A percentile compares a stretch with the other conserved stretches of the same genome.
Evolutionary conservation across 73 alveolate genomes (phyloP).

Genomic region (Paramecium octaurelia): DNA sequence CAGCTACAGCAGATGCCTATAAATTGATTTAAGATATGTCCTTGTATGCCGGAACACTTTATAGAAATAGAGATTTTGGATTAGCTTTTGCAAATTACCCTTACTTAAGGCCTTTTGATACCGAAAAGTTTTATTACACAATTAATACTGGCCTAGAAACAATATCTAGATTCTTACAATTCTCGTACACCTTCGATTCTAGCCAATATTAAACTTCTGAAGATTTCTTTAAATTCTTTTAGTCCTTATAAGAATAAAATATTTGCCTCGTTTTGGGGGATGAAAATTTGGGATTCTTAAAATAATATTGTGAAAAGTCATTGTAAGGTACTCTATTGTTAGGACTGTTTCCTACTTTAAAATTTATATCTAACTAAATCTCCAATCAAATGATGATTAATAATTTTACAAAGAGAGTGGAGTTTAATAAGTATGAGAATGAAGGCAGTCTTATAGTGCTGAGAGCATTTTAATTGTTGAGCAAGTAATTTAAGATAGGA

Average conservation of each 20-base stretch:
- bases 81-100: neutral
- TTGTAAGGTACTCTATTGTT: neutral
- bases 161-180: neutral
- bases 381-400: neutral
- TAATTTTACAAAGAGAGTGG: constrained; percentile 32
- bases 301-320: neutral
- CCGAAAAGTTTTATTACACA: neutral
- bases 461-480: neutral
- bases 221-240: neutral
- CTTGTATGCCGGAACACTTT: neutral
- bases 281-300: neutral
- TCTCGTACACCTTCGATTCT: neutral
- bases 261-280: neutral
- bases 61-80: neutral
- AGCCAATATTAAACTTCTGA: neutral
- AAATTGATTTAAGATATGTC: constrained; percentile 32
- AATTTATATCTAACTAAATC: neutral
- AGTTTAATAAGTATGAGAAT: neutral
- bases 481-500: neutral
- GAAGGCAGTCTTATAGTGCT: constrained; percentile 8
- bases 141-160: neutral
- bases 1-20: constrained; percentile 11
- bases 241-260: neutral
- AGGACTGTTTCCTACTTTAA: constrained; percentile 5
- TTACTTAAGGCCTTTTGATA: neutral